Evolutionary conservation across 225 moss, liverwort and hornwort genomes (phyloP).

Genomic region (Takakia lepidozioides): DNA sequence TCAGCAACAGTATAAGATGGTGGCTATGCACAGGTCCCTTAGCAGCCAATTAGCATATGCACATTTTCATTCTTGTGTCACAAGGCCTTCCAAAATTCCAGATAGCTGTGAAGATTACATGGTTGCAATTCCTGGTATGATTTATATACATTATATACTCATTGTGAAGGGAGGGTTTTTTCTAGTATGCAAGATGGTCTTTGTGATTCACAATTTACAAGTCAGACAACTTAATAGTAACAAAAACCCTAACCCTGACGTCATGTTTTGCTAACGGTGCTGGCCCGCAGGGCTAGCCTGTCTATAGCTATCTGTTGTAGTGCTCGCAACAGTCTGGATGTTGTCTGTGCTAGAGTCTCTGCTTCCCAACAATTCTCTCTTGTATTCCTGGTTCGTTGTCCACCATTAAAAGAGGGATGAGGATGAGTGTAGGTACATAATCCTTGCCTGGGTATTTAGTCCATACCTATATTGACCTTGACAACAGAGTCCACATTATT

Average conservation of each 20-base stretch:
- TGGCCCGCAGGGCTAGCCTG: slow-evolving; percentile 72
- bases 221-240: slow-evolving; percentile 71
- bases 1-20: slow-evolving; percentile 82
- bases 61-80: not conserved
- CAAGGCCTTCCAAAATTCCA: no score
- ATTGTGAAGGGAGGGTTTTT: no score
- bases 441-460: no score
- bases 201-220: no score
- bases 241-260: no score
- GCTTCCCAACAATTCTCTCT: slow-evolving; percentile 60
- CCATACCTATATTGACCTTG: no score
- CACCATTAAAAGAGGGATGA: no score
- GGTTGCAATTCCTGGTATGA: not conserved
- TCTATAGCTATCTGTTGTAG: slow-evolving; percentile 85
- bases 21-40: slow-evolving; percentile 63
- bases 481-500: no score
- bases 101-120: not conserved
- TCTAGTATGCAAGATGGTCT: no score
- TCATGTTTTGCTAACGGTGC: slow-evolving; percentile 52
- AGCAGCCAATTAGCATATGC: slow-evolving; percentile 10
- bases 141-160: no score
- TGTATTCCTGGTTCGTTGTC: slow-evolving; percentile 69
- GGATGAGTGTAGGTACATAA: no score
- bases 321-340: slow-evolving; percentile 77
- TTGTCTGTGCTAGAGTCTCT: slow-evolving; percentile 53